Percentiles rank a stretch among this genome's conserved stretches.
These are phyloP conservation scores for Cryptococcus hybrid DNA, from an alignment of 1,284 basidiomycete species.

Conservation along the genomic window DNA sequence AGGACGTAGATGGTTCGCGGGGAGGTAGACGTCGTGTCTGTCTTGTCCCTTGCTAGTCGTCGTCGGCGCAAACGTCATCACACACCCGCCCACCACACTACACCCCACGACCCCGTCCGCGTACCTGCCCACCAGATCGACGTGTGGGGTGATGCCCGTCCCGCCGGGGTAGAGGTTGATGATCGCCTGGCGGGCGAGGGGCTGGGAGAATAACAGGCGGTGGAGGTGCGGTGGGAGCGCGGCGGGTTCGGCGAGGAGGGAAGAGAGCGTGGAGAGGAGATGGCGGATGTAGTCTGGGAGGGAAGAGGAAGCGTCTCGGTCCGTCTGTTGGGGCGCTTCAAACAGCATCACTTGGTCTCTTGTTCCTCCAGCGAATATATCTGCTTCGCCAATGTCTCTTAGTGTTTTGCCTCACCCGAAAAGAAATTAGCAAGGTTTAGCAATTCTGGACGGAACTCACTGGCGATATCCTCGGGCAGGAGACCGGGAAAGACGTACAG, in stretches of 20 bases:
- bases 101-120: conserved; percentile 49
- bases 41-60: not conserved
- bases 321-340: conserved; percentile 9
- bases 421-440: not conserved
- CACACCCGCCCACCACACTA: conserved; percentile 39
- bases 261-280: conserved; percentile 7
- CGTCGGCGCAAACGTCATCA: conserved; percentile 23
- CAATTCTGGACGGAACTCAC: conserved; percentile 20
- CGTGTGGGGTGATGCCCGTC: conserved; percentile 51
- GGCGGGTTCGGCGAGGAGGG: not conserved
- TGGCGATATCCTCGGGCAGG: conserved; percentile 14
- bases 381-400: conserved; percentile 23
- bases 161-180: conserved; percentile 53
- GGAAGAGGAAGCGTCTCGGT: not conserved
- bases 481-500: conserved; percentile 30
- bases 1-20: conserved; percentile 48
- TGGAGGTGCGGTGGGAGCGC: not conserved
- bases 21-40: conserved; percentile 45
- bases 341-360: conserved; percentile 51
- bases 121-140: conserved; percentile 52
- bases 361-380: conserved; percentile 40
- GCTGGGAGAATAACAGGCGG: conserved; percentile 24
- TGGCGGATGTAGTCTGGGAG: conserved; percentile 25
- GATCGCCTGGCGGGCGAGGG: conserved; percentile 46
- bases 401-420: conserved; percentile 6